These are phyloP conservation scores for Prillingera fragicola DNA, from an alignment of 1,284 basidiomycete species.

Conservation along the genomic window DNA sequence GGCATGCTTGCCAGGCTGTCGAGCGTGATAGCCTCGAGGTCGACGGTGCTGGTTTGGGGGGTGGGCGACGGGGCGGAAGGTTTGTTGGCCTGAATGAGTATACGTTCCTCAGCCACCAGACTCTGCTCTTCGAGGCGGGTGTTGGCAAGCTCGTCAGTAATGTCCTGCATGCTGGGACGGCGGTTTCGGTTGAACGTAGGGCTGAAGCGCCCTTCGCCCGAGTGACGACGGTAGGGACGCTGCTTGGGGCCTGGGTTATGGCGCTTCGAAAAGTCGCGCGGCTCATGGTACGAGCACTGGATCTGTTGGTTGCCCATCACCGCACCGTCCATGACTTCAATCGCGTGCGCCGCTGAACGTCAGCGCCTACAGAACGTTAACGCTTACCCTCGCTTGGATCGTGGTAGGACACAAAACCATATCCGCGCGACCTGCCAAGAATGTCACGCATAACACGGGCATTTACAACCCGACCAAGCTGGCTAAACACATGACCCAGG, in stretches of 20 bases:
- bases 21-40: constrained; percentile 5
- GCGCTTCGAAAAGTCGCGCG: too few species aligned
- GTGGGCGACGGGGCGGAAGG: too few species aligned
- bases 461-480: constrained; percentile 82
- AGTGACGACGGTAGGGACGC: too few species aligned
- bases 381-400: constrained; percentile 69
- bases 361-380: not conserved
- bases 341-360: constrained; percentile 24
- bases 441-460: constrained; percentile 92
- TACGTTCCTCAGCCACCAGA: too few species aligned
- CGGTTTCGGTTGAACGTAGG: too few species aligned
- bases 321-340: constrained; percentile 25
- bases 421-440: constrained; percentile 73
- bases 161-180: too few species aligned
- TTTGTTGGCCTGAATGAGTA: too few species aligned
- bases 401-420: constrained; percentile 91
- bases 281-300: constrained; percentile 33
- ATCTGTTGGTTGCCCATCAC: constrained; percentile 25
- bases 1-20: constrained; percentile 1
- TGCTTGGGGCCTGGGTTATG: too few species aligned
- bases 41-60: too few species aligned
- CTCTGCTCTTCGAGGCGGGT: too few species aligned
- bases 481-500: constrained; percentile 65
- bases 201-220: too few species aligned
- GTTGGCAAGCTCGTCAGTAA: too few species aligned